Conservation (phyloP, 352 stramenopile species). For the Globisporangium paddicum region DNA sequence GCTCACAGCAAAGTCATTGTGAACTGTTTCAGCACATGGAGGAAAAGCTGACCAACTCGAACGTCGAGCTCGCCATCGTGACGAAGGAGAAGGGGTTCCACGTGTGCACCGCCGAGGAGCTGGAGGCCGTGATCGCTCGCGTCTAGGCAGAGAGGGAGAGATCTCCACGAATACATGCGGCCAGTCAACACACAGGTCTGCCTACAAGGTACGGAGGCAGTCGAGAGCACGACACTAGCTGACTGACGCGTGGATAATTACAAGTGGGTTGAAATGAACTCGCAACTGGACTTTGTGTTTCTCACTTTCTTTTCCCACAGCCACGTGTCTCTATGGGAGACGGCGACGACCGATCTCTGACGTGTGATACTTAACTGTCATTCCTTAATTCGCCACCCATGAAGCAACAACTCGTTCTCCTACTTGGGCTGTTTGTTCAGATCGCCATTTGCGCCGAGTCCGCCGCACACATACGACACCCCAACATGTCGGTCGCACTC, state of each 20-base stretch:
- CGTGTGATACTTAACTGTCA: neutral
- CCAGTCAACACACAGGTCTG: neutral
- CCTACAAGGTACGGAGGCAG: neutral
- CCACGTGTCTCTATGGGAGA: neutral
- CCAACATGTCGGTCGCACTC: neutral
- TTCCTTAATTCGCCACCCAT: neutral
- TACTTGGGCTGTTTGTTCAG: neutral
- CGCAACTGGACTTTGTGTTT: neutral
- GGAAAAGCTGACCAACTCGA: conserved; percentile 98
- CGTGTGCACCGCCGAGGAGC: conserved; percentile 90
- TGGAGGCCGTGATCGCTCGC: conserved; percentile 89
- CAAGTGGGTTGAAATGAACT: conserved; percentile 3
- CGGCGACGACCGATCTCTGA: neutral
- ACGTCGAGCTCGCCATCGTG: conserved; percentile 97
- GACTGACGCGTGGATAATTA: neutral
- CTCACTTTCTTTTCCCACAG: neutral
- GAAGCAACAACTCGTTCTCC: neutral
- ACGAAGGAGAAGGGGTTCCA: conserved; percentile 95
- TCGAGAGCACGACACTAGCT: neutral
- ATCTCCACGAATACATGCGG: neutral
- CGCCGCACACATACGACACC: neutral
- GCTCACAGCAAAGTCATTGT: neutral
- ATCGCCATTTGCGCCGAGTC: neutral
- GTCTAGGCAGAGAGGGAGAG: conserved; percentile 35
- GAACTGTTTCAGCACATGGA: conserved; percentile 93